Evolutionary conservation across 768 basidiomycete genomes (phyloP).

Genomic region (Termitomyces titanicus): DNA sequence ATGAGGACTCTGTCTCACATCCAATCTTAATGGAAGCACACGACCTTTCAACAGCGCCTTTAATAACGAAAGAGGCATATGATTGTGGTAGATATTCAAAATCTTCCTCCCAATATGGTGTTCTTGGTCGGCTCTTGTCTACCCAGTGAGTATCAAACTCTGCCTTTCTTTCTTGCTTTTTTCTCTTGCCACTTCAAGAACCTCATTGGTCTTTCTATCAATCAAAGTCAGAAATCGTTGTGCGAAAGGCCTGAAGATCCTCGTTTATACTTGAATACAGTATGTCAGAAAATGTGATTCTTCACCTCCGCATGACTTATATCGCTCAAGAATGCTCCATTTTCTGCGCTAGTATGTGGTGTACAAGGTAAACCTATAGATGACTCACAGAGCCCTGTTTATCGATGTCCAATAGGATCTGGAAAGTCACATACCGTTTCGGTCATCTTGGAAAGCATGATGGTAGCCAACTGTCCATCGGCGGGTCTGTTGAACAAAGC

Average conservation of each 20-base stretch:
- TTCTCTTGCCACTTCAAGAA: neutral
- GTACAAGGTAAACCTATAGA: constrained; percentile 52
- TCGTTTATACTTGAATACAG: constrained; percentile 67
- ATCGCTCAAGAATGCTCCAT: constrained; percentile 58
- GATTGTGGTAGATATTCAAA: constrained; percentile 28
- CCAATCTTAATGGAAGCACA: constrained; percentile 19
- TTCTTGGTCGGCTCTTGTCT: constrained; percentile 47
- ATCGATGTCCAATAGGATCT: constrained; percentile 37
- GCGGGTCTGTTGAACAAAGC: constrained; percentile 53
- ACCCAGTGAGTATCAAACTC: constrained; percentile 36
- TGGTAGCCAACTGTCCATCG: constrained; percentile 46
- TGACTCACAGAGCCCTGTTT: neutral
- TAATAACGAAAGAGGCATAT: constrained; percentile 50
- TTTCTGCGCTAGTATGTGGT: constrained; percentile 73
- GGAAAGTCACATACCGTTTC: constrained; percentile 75
- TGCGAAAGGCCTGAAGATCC: constrained; percentile 31
- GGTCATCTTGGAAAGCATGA: constrained; percentile 65
- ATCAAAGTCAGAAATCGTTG: constrained; percentile 29
- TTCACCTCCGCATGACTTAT: neutral
- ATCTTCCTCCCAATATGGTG: constrained; percentile 53
- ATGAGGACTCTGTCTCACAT: neutral
- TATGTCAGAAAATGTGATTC: constrained; percentile 20
- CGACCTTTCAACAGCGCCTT: constrained; percentile 43
- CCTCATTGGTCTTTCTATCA: neutral
- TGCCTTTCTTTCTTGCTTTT: neutral